Percentiles rank a stretch among this genome's conserved stretches.
These are phyloP conservation scores for Talinum fruticosum DNA, from an alignment of 148 eudicot genomes.

Conservation along the genomic window DNA sequence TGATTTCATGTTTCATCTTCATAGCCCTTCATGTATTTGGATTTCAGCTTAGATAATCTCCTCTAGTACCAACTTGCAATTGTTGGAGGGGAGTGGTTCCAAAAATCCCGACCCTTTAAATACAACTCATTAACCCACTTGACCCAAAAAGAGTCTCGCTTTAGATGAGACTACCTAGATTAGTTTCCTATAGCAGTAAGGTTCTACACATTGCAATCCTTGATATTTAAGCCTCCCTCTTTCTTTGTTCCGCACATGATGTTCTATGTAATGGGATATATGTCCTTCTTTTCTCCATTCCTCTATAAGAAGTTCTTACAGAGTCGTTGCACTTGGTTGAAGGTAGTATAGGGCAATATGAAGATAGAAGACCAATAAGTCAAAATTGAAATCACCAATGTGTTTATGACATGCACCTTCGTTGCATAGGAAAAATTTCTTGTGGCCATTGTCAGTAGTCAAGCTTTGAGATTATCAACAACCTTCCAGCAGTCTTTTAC, in stretches of 20 bases:
- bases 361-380: background rate
- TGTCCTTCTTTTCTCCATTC: background rate
- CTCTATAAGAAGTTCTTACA: background rate
- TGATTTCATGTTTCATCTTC: no score
- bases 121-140: background rate
- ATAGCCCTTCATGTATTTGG: no score
- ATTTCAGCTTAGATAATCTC: background rate
- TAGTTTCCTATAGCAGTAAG: no score
- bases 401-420: background rate
- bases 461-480: background rate
- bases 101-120: background rate
- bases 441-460: background rate
- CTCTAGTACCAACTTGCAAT: background rate
- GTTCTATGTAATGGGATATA: background rate
- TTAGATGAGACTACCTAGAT: no score
- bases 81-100: background rate
- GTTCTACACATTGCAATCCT: no score
- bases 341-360: background rate
- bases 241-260: background rate
- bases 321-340: no score
- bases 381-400: background rate
- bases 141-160: background rate
- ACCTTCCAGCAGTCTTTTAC: background rate
- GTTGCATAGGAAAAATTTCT: background rate
- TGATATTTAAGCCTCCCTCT: background rate